These are phyloP conservation scores for Aschersonia sp. DNA, from an alignment of 2,329 filamentous ascomycete species.

Conservation along the genomic window DNA sequence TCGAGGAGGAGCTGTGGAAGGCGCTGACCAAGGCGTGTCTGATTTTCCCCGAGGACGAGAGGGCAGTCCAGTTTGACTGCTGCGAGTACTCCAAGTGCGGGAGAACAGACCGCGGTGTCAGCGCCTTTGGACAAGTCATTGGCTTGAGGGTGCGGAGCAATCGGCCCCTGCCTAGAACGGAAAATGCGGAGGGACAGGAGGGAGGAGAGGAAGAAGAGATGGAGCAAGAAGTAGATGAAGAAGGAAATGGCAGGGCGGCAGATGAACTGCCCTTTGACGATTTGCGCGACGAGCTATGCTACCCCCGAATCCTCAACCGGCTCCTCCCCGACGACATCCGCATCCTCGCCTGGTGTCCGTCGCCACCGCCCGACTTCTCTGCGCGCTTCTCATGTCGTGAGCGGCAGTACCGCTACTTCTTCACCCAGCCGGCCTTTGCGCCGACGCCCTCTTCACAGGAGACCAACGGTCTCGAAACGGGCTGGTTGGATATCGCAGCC, in stretches of 20 bases:
- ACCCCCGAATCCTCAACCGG: conserved; percentile 71
- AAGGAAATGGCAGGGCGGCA: too few relatives aligned
- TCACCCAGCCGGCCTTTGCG: conserved; percentile 80
- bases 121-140: conserved; percentile 92
- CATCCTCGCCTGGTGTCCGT: conserved; percentile 83
- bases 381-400: conserved; percentile 88
- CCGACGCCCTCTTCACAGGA: conserved; percentile 30
- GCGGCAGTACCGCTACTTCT: conserved; percentile 90
- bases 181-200: conserved; percentile 6
- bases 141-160: conserved; percentile 71
- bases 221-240: conserved; percentile 1
- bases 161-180: conserved; percentile 35
- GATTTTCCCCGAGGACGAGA: conserved; percentile 54
- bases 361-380: conserved; percentile 65
- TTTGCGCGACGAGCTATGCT: conserved; percentile 68
- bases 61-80: conserved; percentile 61
- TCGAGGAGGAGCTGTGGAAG: conserved; percentile 91
- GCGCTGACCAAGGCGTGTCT: conserved; percentile 69
- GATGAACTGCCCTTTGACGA: conserved; percentile 37
- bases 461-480: conserved; percentile 31
- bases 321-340: conserved; percentile 82
- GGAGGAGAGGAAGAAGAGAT: conserved; percentile 1
- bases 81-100: conserved; percentile 94
- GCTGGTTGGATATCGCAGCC: conserved; percentile 74
- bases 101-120: conserved; percentile 82